Evolutionary conservation across 108 stramenopile genomes (phyloP), one percentile per base, ranked within the genome.

Genomic region (Chaetoceros tenuissimus): DNA sequence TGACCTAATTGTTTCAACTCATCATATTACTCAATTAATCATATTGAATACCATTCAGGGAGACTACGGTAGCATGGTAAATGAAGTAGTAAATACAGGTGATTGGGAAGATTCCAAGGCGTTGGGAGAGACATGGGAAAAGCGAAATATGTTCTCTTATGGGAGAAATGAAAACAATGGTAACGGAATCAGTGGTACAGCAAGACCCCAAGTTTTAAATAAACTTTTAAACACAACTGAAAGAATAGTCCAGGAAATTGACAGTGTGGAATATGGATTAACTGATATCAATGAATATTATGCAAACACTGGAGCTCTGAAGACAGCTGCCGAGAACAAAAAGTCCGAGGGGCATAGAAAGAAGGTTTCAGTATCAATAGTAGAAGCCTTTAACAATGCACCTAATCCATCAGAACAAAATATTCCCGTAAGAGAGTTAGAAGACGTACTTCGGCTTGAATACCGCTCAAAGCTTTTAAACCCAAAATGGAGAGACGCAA

Each of bases 401-500:
- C 24, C 40, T 47, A 68, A 60, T 24, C 31, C 57, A 23, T 21
- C 53, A 3, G 56, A 58, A 19, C 61, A 70, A 25, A 51, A 72
- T 1, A 73, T 89, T 2, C 75, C 71, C 28, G 87, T 89, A 20
- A 75, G 70, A 48, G 84, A 89, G 62, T 80, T 93, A n/a, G 88
- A 93, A 55, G 84, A 83, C 54, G 82, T 85, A 7, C 66, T 94
- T 24, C 69, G 92, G 48, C 60, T 94, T 20, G 92, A 94, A 55
- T 90, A 90, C 57, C 66, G 92, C 19, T 77, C 70, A 29, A 94
- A 94, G 66, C 79, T 94, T 18, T 65, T 94, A 3, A 94, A 94
- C 62, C 92, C 92, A 1, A 94, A 93, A 66, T 89, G 84, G 84
- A 28, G 84, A 24, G 86, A 84, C 68, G 84, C 84, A 19, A 92